Evolutionary conservation across 1,139 yeast genomes (phyloP).

Genomic region (Candida pseudoviswanathii): DNA sequence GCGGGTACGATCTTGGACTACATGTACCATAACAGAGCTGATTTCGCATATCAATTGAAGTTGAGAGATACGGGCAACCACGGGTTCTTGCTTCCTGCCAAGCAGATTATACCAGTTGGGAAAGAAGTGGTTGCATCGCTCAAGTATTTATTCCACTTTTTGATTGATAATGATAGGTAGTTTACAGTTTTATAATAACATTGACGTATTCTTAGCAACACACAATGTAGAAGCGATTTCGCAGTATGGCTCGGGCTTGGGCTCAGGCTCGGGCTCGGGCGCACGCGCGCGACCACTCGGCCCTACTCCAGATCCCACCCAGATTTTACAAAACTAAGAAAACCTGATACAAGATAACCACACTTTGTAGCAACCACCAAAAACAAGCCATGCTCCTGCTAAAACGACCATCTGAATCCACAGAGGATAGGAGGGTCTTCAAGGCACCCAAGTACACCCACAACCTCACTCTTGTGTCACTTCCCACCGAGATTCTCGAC

Average conservation of each 20-base stretch:
- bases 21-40: slow-evolving; percentile 81
- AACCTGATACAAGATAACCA: too few relatives aligned
- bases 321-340: too few relatives aligned
- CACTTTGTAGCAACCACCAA: too few relatives aligned
- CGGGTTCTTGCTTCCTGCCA: slow-evolving; percentile 78
- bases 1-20: slow-evolving; percentile 82
- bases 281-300: background rate
- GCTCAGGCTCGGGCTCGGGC: background rate
- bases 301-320: too few relatives aligned
- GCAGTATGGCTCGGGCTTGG: background rate
- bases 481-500: slow-evolving; percentile 33
- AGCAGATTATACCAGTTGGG: slow-evolving; percentile 75
- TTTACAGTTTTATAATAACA: background rate
- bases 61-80: slow-evolving; percentile 82
- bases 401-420: background rate
- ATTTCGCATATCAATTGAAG: slow-evolving; percentile 83
- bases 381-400: background rate
- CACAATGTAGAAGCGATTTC: background rate
- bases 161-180: slow-evolving; percentile 2
- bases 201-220: background rate
- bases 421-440: background rate
- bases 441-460: slow-evolving; percentile 5
- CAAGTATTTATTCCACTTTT: slow-evolving; percentile 48
- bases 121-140: slow-evolving; percentile 70
- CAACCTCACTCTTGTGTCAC: slow-evolving; percentile 16